Percentiles rank a stretch among this genome's conserved stretches.
These are phyloP conservation scores for Aspergillus melleus DNA, from an alignment of 2,329 filamentous ascomycete species.

Conservation along the genomic window DNA sequence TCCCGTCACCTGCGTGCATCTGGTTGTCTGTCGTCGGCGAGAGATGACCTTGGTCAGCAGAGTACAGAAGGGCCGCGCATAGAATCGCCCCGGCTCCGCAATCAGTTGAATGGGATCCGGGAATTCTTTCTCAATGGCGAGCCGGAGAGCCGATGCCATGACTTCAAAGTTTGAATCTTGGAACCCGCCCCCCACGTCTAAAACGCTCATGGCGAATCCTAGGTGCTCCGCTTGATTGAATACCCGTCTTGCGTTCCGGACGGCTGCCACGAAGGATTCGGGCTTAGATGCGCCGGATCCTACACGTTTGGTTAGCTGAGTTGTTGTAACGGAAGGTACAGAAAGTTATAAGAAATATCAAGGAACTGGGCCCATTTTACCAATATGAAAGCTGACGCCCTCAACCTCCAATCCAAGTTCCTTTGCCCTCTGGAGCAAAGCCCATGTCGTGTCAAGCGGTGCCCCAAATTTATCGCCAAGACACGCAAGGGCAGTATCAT, in stretches of 20 bases:
- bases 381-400: slow-evolving; percentile 33
- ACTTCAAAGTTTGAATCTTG: slow-evolving; percentile 22
- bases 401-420: slow-evolving; percentile 23
- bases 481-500: slow-evolving; percentile 3
- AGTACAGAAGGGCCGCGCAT: slow-evolving; percentile 23
- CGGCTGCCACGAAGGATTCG: slow-evolving; percentile 17
- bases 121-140: background rate
- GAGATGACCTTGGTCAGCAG: slow-evolving; percentile 24
- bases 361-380: slow-evolving; percentile 8
- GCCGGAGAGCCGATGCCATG: slow-evolving; percentile 14
- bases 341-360: too few relatives aligned
- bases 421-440: slow-evolving; percentile 21
- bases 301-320: background rate
- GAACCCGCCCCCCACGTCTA: slow-evolving; percentile 32
- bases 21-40: slow-evolving; percentile 15
- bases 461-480: slow-evolving; percentile 5
- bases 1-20: background rate
- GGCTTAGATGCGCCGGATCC: slow-evolving; percentile 21
- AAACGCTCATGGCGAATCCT: slow-evolving; percentile 18
- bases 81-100: slow-evolving; percentile 28
- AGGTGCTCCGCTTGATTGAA: slow-evolving; percentile 16
- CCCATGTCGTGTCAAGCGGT: background rate
- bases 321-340: too few relatives aligned
- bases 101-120: slow-evolving; percentile 8
- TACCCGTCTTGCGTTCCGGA: slow-evolving; percentile 18